These are phyloP conservation scores for Aspergillus ibericus DNA, from an alignment of 2,329 filamentous ascomycete species.

Conservation along the genomic window DNA sequence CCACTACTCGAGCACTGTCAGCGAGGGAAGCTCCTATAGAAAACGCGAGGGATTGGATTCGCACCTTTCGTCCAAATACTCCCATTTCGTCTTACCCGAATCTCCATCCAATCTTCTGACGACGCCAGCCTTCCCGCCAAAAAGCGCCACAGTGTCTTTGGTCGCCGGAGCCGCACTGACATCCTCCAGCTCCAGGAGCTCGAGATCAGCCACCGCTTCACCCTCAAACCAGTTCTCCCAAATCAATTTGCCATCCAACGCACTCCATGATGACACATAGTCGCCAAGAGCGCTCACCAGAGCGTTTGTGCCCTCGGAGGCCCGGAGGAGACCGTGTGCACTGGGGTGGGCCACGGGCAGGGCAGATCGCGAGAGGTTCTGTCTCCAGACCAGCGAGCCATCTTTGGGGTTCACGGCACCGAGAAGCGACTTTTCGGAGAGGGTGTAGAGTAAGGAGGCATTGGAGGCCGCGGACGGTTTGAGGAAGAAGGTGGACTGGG, in stretches of 20 bases:
- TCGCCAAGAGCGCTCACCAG: constrained; percentile 71
- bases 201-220: constrained; percentile 52
- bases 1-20: constrained; percentile 48
- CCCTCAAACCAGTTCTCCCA: constrained; percentile 69
- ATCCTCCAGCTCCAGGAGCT: constrained; percentile 72
- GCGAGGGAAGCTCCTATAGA: neutral
- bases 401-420: constrained; percentile 88
- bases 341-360: constrained; percentile 16
- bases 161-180: constrained; percentile 45
- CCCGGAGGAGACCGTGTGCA: constrained; percentile 55
- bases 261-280: constrained; percentile 78
- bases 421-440: constrained; percentile 79
- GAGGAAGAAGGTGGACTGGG: constrained; percentile 91
- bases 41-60: neutral
- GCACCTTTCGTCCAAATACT: constrained; percentile 64
- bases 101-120: constrained; percentile 72
- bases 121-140: constrained; percentile 55
- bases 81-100: constrained; percentile 76
- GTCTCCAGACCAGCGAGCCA: constrained; percentile 83
- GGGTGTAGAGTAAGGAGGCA: constrained; percentile 85
- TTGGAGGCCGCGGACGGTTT: constrained; percentile 77
- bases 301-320: constrained; percentile 76
- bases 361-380: constrained; percentile 60
- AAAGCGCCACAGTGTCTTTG: constrained; percentile 68
- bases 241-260: constrained; percentile 71